Percentiles rank a stretch among this genome's conserved stretches.
Evolutionary conservation across 192 early-diverging fungal genomes (phyloP).

Genomic region (Podila verticillata): DNA sequence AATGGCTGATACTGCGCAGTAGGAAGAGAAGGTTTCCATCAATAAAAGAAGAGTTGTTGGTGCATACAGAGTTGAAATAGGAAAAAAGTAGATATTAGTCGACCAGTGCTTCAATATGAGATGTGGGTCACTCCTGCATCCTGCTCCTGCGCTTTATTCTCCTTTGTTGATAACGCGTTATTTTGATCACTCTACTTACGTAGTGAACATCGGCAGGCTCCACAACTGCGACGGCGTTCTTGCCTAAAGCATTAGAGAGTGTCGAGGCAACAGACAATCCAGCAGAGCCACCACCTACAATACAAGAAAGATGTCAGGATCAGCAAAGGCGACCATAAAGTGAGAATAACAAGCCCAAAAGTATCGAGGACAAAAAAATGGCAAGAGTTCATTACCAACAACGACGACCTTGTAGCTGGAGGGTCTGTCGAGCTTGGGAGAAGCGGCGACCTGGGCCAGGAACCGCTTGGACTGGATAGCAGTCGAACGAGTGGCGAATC

Average conservation of each 20-base stretch:
- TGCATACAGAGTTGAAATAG: slow-evolving; percentile 6
- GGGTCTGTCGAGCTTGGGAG: slow-evolving; percentile 19
- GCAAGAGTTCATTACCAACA: slow-evolving; percentile 27
- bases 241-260: slow-evolving; percentile 68
- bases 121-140: not conserved
- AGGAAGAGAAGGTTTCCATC: not conserved
- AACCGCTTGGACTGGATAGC: slow-evolving; percentile 44
- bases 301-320: not conserved
- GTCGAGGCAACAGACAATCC: slow-evolving; percentile 76
- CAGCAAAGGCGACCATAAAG: not conserved
- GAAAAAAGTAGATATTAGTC: not conserved
- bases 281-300: slow-evolving; percentile 63
- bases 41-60: not conserved
- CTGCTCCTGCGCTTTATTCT: not conserved
- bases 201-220: slow-evolving; percentile 78
- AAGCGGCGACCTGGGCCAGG: slow-evolving; percentile 34
- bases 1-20: slow-evolving; percentile 80
- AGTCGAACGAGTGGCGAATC: slow-evolving; percentile 8
- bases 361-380: not conserved
- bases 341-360: not conserved
- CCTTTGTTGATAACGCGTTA: slow-evolving; percentile 5
- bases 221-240: slow-evolving; percentile 75
- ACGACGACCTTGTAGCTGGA: slow-evolving; percentile 66
- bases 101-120: too few species aligned
- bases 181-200: slow-evolving; percentile 33